Evolutionary conservation across 2,329 filamentous ascomycete species (phyloP), one percentile per base, ranked within the genome.

Genomic region (Colletotrichum musicola): DNA sequence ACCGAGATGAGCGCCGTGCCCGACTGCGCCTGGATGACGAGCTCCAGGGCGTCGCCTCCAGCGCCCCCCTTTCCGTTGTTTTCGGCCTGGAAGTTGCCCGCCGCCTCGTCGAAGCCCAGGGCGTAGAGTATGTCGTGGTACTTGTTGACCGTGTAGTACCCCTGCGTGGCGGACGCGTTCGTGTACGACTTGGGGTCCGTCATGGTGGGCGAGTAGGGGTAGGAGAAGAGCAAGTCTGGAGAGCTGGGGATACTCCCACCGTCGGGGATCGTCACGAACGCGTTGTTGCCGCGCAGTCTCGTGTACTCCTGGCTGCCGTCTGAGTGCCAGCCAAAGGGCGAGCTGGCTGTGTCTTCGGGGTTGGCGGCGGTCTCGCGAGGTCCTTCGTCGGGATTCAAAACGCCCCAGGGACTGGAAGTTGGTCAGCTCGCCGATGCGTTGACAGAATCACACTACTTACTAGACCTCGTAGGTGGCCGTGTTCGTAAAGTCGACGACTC

Each of bases 101-200:
- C 87, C 1, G 71, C 75, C 75, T 90, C 88, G 42, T 79, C 85
- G 76, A 90, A 90, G 5, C 88, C 88, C 0, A 90, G 83, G 6
- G 78, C 74, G 72, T 89, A 85, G 10, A 90, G 81, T 0, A 90
- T 74, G 64, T 90, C 88, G 72, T 90, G 88, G 76, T 86, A 89
- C 40, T 79, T 81, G 79, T 90, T 89, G 40, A 83, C 80, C 0
- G 86, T 88, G 79, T 90, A 90, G 78, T 88, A 90, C 5, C 89
- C 82, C 76, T 90, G 88, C 0, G 86, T 83, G 59, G 87, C 79
- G 0, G 88, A 88, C 1, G 86, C 86, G 54, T 89, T 84, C 4
- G 79, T 76, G 75, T 89, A 90, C 1, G 70, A 71, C 18, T 73
- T 73, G 1, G 81, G 81, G 42, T 80, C 71, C 1, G 79, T 74